Base-by-base conservation (phyloP, 1,284 basidiomycete species). In the Papiliotrema flavescens region DNA sequence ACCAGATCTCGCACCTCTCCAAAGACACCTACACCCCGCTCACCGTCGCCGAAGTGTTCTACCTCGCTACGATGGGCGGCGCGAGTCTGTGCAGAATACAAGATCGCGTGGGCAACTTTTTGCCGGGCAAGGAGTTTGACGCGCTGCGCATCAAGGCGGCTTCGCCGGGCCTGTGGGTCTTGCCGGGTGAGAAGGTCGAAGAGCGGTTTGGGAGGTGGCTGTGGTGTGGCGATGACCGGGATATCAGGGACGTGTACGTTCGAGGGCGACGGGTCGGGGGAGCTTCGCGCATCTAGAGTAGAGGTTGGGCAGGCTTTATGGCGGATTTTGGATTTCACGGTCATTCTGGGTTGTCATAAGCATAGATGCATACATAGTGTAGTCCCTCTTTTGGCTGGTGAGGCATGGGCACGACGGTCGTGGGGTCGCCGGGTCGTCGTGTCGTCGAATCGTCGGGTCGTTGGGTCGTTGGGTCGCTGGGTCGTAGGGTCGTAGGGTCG, bases 51-150 rank as follows among this genome's bases (percentile, higher is more conserved):
- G 85, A 90, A 1, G 80, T 97, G 45, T 81, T 96, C 60, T 88
- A 91, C 78, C 84, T 98, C 45, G 93, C 95, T 9, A 98, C 94
- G 2, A 79, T 89, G 26, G 94, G 95, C 40, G 95, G 95, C 1
- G 95, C 95, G 0, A 80, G 85, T 34, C 85, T 98, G 0, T 94
- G 90, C 68, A 80, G 81, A 49, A 75, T 97, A 28, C 81, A 84
- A 37, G 73, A 83, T 44, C 80, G 80, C 37, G 81, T 90, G n/a
- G 95, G 94, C 9, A 87, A 85, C 24, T 88, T 98, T 55, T 79
- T 79, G 23, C 79, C 80, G 0, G 91, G 91, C 2, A 94, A 91
- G 76, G 85, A 85, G 60, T 98, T 98, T 69, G 94, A 98, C 72
- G 94, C 94, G 1, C 77, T 98, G 13, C 64, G 91, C 5, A 84